phyloP scores from a whole-genome alignment of 1,139 yeast species.

The Zygosaccharomyces sapae region DNA sequence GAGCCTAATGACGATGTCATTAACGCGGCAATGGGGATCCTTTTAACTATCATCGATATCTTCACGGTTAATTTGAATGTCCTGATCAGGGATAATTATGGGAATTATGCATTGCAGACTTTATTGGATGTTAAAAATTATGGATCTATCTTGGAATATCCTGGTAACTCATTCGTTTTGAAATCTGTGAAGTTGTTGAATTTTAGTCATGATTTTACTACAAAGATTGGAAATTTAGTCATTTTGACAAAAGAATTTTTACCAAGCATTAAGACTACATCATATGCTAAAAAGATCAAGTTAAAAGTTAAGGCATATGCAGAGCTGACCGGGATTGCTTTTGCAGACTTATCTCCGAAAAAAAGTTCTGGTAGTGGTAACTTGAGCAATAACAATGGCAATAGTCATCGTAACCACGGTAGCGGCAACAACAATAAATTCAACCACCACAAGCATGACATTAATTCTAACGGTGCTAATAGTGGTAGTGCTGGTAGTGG shows the following conservation, averaged over 20 bases:
- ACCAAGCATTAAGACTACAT: conserved; percentile 41
- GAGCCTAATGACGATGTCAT: conserved; percentile 23
- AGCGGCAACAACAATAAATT: too few species aligned
- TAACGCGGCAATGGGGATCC: conserved; percentile 27
- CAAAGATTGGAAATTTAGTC: conserved; percentile 31
- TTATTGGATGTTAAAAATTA: conserved; percentile 47
- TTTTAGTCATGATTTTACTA: conserved; percentile 31
- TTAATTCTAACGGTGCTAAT: conserved; percentile 4
- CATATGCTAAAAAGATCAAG: conserved; percentile 42
- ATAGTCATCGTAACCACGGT: too few species aligned
- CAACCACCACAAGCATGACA: too few species aligned
- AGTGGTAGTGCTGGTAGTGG: conserved; percentile 6
- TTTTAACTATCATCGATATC: conserved; percentile 31
- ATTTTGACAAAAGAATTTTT: conserved; percentile 37
- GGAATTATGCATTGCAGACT: conserved; percentile 87
- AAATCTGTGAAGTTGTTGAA: conserved; percentile 7
- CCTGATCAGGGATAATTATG: conserved; percentile 55
- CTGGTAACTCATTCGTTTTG: conserved; percentile 39
- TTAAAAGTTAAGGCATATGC: conserved; percentile 37
- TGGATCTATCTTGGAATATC: conserved; percentile 41
- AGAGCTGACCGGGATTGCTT: conserved; percentile 30
- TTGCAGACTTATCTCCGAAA: conserved; percentile 22
- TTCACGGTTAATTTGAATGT: conserved; percentile 47
- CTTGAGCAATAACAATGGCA: conserved; percentile 7
- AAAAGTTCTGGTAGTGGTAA: conserved; percentile 11